phyloP scores from a whole-genome alignment of 495 filamentous ascomycete genomes.

The Neurospora africana region DNA sequence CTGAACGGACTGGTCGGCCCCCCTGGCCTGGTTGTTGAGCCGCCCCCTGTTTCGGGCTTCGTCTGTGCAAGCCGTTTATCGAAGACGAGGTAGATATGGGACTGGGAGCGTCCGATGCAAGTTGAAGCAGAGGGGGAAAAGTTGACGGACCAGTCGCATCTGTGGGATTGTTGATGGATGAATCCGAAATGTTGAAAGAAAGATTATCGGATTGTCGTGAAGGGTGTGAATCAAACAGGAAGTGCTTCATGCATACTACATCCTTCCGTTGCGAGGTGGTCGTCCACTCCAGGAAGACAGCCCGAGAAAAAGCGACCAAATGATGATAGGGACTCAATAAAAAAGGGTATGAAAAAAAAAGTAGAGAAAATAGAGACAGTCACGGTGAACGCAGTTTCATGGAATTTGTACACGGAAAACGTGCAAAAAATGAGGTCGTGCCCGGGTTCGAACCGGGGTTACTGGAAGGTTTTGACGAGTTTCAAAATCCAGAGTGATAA shows the following conservation, averaged over 20 bases:
- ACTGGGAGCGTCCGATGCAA: background rate
- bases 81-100: background rate
- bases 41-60: background rate
- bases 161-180: background rate
- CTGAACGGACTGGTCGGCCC: background rate
- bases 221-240: background rate
- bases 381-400: background rate
- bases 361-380: background rate
- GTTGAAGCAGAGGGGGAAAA: background rate
- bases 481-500: conserved; percentile 1
- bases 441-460: background rate
- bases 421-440: background rate
- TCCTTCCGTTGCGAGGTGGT: background rate
- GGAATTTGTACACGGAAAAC: background rate
- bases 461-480: background rate
- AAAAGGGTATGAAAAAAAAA: background rate
- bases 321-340: background rate
- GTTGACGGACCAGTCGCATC: background rate
- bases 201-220: background rate
- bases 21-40: background rate
- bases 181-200: background rate
- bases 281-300: background rate
- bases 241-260: background rate
- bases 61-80: background rate
- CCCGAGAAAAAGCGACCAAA: background rate